Evolutionary conservation across 2,329 filamentous ascomycete species (phyloP).

Genomic region (Emmonsiellopsis sp.): DNA sequence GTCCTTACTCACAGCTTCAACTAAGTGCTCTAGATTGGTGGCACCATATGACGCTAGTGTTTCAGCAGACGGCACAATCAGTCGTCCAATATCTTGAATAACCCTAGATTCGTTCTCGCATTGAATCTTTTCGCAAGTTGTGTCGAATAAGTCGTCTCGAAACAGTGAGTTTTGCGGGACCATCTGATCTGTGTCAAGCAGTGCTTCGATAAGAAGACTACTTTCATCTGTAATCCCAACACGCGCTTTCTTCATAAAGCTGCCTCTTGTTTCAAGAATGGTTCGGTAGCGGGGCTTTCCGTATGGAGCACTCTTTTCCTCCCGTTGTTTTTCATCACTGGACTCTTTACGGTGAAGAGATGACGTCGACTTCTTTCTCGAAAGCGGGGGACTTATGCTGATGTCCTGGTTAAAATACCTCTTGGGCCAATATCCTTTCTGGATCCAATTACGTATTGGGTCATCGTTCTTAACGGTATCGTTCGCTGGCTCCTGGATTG

Average conservation of each 20-base stretch:
- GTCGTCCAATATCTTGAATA: slow-evolving; percentile 21
- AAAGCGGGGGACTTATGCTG: background rate
- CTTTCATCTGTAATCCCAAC: slow-evolving; percentile 13
- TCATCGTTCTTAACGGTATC: background rate
- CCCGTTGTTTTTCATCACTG: background rate
- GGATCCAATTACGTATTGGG: slow-evolving; percentile 6
- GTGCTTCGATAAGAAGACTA: slow-evolving; percentile 13
- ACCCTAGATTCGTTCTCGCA: slow-evolving; percentile 21
- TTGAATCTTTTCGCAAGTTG: slow-evolving; percentile 18
- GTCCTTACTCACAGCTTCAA: slow-evolving; percentile 25
- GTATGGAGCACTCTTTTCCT: slow-evolving; percentile 7
- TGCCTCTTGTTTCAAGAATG: slow-evolving; percentile 6
- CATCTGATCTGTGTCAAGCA: slow-evolving; percentile 13
- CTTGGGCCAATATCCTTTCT: slow-evolving; percentile 8
- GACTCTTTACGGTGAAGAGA: background rate
- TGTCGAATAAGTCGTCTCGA: slow-evolving; percentile 20
- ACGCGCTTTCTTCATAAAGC: background rate
- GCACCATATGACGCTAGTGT: slow-evolving; percentile 16
- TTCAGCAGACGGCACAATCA: slow-evolving; percentile 24
- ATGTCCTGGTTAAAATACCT: slow-evolving; percentile 6
- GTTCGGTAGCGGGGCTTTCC: slow-evolving; percentile 5
- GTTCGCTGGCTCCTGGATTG: background rate
- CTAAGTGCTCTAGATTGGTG: slow-evolving; percentile 17
- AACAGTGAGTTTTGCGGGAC: background rate
- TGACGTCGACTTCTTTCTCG: background rate